phyloP scores from a whole-genome alignment of 2,329 filamentous ascomycete genomes.

The Aspergillus sp. region DNA sequence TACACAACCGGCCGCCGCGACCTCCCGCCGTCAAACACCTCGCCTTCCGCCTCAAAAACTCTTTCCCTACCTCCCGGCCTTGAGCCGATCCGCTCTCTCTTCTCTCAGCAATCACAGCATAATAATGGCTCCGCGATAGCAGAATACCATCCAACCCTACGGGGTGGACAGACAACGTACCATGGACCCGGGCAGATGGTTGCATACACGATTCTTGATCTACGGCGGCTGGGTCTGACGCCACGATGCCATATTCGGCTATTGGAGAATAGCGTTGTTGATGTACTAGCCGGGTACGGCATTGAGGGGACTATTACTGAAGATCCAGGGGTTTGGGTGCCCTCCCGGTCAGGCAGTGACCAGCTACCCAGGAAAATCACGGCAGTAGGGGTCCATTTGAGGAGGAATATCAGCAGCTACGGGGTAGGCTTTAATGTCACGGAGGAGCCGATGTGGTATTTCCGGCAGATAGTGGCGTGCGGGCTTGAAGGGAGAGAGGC shows the following conservation, averaged over 20 bases:
- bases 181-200: slow-evolving; percentile 92
- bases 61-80: slow-evolving; percentile 38
- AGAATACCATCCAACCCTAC: slow-evolving; percentile 68
- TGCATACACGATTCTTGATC: slow-evolving; percentile 87
- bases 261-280: slow-evolving; percentile 74
- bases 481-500: slow-evolving; percentile 76
- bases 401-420: slow-evolving; percentile 78
- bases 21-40: slow-evolving; percentile 41
- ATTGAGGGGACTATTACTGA: slow-evolving; percentile 64
- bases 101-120: slow-evolving; percentile 19
- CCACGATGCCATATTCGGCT: slow-evolving; percentile 75
- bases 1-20: slow-evolving; percentile 91
- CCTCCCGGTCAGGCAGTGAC: neutral
- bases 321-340: slow-evolving; percentile 83
- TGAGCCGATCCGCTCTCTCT: slow-evolving; percentile 38
- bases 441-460: slow-evolving; percentile 63
- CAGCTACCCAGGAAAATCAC: slow-evolving; percentile 67
- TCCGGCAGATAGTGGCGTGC: slow-evolving; percentile 79
- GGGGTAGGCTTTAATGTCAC: slow-evolving; percentile 69
- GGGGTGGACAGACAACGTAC: slow-evolving; percentile 90
- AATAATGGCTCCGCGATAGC: slow-evolving; percentile 45
- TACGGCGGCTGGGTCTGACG: slow-evolving; percentile 66
- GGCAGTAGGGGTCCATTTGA: slow-evolving; percentile 86
- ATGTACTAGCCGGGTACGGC: slow-evolving; percentile 60
- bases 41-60: slow-evolving; percentile 22